These are phyloP conservation scores for Flaveria brownii DNA, from an alignment of 129 eudicot genomes.

Conservation along the genomic window DNA sequence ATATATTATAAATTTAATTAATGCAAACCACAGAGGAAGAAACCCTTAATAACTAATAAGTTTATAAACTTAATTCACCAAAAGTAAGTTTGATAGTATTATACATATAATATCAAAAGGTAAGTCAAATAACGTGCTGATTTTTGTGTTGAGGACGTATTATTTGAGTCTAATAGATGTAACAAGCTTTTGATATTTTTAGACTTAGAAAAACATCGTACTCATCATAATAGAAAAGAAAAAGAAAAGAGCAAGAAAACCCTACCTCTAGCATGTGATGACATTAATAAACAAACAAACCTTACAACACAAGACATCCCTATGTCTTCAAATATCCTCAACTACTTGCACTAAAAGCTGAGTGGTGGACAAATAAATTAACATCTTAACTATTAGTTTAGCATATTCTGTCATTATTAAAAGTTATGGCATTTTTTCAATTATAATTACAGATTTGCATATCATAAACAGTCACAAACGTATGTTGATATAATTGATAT, in stretches of 20 bases:
- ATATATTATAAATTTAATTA: too few species aligned
- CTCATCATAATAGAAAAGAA: neutral
- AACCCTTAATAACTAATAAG: too few species aligned
- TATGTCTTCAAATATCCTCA: conserved; percentile 20
- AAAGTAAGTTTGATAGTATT: too few species aligned
- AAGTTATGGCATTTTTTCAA: neutral
- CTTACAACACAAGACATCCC: conserved; percentile 28
- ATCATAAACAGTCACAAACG: neutral
- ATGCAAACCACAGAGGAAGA: too few species aligned
- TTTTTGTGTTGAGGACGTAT: neutral
- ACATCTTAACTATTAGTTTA: neutral
- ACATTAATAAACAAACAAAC: conserved; percentile 18
- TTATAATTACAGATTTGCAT: neutral
- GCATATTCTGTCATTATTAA: neutral
- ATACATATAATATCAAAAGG: too few species aligned
- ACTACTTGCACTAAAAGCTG: conserved; percentile 18
- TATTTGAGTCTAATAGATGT: neutral
- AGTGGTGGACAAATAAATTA: conserved; percentile 2
- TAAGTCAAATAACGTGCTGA: too few species aligned
- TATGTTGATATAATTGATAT: neutral
- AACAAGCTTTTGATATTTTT: neutral
- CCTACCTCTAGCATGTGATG: conserved; percentile 24
- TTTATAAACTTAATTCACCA: too few species aligned
- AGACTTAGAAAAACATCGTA: neutral
- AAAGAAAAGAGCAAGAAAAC: neutral